A percentile compares a stretch with the other conserved stretches of the same genome.
Evolutionary conservation across 169 alveolate genomes (phyloP).

Genomic region (Plasmodium chabaudi): DNA sequence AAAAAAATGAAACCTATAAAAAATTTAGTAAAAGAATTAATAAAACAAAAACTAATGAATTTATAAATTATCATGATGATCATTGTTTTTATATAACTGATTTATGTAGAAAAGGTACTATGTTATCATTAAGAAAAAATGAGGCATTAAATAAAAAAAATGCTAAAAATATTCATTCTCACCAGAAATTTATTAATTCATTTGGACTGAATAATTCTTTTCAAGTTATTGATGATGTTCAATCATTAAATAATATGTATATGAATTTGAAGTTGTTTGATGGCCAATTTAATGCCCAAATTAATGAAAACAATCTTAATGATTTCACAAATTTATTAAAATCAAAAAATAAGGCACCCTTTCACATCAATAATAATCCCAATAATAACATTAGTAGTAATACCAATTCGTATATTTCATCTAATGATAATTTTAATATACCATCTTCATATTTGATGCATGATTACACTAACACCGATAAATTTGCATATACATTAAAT

Average conservation of each 20-base stretch:
- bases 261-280: constrained; percentile 13
- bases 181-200: constrained; percentile 16
- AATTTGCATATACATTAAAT: constrained; percentile 1
- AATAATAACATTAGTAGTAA: constrained; percentile 2
- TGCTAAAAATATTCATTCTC: constrained; percentile 18
- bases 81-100: constrained; percentile 71
- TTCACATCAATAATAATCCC: no score
- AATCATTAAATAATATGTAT: constrained; percentile 24
- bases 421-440: not conserved
- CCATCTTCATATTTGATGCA: not conserved
- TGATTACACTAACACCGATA: not conserved
- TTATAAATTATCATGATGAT: constrained; percentile 45
- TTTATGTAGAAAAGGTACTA: constrained; percentile 67
- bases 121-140: constrained; percentile 52
- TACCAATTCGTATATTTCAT: not conserved
- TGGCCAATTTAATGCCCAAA: constrained; percentile 24
- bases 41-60: constrained; percentile 36
- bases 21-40: constrained; percentile 69
- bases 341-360: not conserved
- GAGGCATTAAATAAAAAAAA: constrained; percentile 24
- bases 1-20: constrained; percentile 65
- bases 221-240: constrained; percentile 17
- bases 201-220: constrained; percentile 3
- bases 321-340: constrained; percentile 6
- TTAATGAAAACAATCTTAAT: constrained; percentile 28